These are phyloP conservation scores for Sugiyamaella japonica DNA, from an alignment of 1,139 yeast genomes.

Conservation along the genomic window DNA sequence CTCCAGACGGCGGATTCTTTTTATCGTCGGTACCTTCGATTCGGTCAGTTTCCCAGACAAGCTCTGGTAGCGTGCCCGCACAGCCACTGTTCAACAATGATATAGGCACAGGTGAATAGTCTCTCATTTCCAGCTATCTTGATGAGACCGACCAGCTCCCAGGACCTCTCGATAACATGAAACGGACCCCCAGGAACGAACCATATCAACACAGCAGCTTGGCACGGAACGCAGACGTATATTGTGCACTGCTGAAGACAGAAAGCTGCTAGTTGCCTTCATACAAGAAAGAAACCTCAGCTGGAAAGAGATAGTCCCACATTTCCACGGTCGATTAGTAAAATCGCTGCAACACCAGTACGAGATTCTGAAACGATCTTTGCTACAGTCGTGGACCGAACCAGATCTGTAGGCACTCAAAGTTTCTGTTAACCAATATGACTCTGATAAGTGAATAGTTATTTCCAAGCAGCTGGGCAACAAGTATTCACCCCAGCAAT, in stretches of 20 bases:
- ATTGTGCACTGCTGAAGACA: slow-evolving; percentile 35
- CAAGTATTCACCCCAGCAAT: slow-evolving; percentile 30
- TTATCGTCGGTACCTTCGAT: too few relatives aligned
- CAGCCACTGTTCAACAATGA: too few relatives aligned
- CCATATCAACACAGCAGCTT: too few relatives aligned
- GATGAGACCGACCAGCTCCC: too few relatives aligned
- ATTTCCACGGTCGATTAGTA: slow-evolving; percentile 36
- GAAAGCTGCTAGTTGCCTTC: slow-evolving; percentile 33
- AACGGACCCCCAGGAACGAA: too few relatives aligned
- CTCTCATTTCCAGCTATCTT: too few relatives aligned
- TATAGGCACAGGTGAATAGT: too few relatives aligned
- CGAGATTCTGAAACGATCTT: slow-evolving; percentile 33
- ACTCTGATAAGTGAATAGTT: slow-evolving; percentile 33
- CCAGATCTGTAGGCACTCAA: slow-evolving; percentile 29
- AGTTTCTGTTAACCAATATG: slow-evolving; percentile 32
- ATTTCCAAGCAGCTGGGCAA: slow-evolving; percentile 32
- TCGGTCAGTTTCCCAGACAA: too few relatives aligned
- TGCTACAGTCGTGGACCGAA: slow-evolving; percentile 29
- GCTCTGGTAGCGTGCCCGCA: too few relatives aligned
- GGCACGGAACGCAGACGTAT: too few relatives aligned
- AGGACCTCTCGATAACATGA: too few relatives aligned
- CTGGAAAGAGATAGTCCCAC: slow-evolving; percentile 37
- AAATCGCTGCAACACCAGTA: slow-evolving; percentile 39
- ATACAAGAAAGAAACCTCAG: slow-evolving; percentile 34
- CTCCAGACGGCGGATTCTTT: too few relatives aligned